Evolutionary conservation across 352 stramenopile genomes (phyloP).

Genomic region (Phytophthora podocarpi): DNA sequence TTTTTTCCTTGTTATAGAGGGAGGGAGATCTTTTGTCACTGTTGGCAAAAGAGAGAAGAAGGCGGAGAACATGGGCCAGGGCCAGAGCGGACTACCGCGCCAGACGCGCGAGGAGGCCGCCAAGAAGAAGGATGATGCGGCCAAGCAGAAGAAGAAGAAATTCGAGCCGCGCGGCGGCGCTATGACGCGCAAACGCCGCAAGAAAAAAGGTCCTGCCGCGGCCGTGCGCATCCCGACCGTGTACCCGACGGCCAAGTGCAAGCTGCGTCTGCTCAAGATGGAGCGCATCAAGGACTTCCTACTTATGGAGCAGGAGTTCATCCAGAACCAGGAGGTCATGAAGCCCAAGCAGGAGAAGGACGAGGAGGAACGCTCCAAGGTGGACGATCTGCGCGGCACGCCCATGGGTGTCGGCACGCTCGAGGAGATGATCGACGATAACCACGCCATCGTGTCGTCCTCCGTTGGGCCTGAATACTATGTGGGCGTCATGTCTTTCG

Average conservation of each 20-base stretch:
- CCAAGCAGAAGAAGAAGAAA: slow-evolving; percentile 95
- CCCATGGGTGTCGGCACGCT: slow-evolving; percentile 98
- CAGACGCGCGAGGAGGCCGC: slow-evolving; percentile 80
- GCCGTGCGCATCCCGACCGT: slow-evolving; percentile 92
- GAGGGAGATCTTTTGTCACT: slow-evolving; percentile 35
- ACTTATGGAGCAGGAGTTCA: slow-evolving; percentile 99
- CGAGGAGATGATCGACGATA: slow-evolving; percentile 99
- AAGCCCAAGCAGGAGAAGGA: slow-evolving; percentile 99
- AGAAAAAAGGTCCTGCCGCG: slow-evolving; percentile 92
- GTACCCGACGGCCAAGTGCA: slow-evolving; percentile 99
- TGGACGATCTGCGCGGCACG: slow-evolving; percentile 98
- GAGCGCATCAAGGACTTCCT: slow-evolving; percentile 99
- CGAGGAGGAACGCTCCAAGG: slow-evolving; percentile 98
- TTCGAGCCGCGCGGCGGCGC: slow-evolving; percentile 88
- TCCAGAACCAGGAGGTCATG: slow-evolving; percentile 99
- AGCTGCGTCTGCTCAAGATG: slow-evolving; percentile 99
- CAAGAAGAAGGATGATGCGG: slow-evolving; percentile 92
- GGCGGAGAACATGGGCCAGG: slow-evolving; percentile 71
- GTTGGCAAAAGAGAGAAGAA: slow-evolving; percentile 5
- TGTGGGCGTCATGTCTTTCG: slow-evolving; percentile 99
- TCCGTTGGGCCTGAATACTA: slow-evolving; percentile 99
- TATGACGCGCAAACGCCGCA: slow-evolving; percentile 89
- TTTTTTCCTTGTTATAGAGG: slow-evolving; percentile 7
- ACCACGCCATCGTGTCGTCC: slow-evolving; percentile 99
- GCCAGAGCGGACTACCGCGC: slow-evolving; percentile 84